Percentiles rank a stretch among this genome's conserved stretches.
Conservation (phyloP, 345 rosid species). For the Bruguiera parviflora region DNA sequence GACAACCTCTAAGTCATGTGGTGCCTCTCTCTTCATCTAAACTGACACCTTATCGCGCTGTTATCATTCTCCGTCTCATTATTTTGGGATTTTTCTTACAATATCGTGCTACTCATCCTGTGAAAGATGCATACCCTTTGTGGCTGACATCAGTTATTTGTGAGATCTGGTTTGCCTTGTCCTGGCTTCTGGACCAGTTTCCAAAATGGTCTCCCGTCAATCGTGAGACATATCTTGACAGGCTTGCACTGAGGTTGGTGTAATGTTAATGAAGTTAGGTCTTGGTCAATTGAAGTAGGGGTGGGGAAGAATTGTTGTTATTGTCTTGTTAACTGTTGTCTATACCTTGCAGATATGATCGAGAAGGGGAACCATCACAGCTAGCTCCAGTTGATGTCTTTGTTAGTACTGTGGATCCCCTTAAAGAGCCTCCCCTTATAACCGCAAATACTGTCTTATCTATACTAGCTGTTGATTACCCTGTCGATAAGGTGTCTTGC, state of each 20-base stretch:
- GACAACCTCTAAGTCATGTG: slow-evolving; percentile 89
- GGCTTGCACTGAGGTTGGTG: slow-evolving; percentile 83
- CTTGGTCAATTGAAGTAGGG: not conserved
- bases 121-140: slow-evolving; percentile 84
- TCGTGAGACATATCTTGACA: slow-evolving; percentile 96
- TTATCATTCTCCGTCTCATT: slow-evolving; percentile 87
- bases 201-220: slow-evolving; percentile 97
- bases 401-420: slow-evolving; percentile 99
- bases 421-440: slow-evolving; percentile 95
- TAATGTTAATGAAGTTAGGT: not conserved
- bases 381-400: slow-evolving; percentile 91
- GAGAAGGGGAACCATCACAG: slow-evolving; percentile 98
- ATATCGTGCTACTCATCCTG: slow-evolving; percentile 95
- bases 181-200: slow-evolving; percentile 99
- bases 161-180: slow-evolving; percentile 99
- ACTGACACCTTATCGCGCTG: slow-evolving; percentile 77
- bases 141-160: slow-evolving; percentile 97
- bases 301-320: not conserved
- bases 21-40: slow-evolving; percentile 86
- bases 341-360: slow-evolving; percentile 66
- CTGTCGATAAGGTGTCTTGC: slow-evolving; percentile 97
- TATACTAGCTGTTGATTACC: slow-evolving; percentile 96
- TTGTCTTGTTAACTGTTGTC: slow-evolving; percentile 1
- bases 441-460: slow-evolving; percentile 99
- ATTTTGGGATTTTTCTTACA: slow-evolving; percentile 97